Base-by-base conservation (phyloP, 108 stramenopile genomes). In the Pelagomonas calceolata region DNA sequence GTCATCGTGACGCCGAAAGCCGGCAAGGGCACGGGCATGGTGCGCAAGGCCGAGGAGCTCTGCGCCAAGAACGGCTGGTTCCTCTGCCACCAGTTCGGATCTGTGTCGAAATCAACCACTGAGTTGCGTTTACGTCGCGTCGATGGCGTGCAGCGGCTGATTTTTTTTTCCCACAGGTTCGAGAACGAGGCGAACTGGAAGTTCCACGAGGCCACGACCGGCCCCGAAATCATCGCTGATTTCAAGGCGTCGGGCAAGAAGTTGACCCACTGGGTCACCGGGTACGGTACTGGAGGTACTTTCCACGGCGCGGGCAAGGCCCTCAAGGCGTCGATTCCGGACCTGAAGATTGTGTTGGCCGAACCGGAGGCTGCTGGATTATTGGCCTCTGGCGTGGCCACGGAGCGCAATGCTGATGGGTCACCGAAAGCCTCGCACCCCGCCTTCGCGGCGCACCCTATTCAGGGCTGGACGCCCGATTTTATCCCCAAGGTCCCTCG, bases 401-500 rank as follows among this genome's bases (percentile, higher is more conserved):
- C 87, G 30, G 76, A 79, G 34, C 80, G 85, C 60, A 80, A 83
- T 63, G 71, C 75, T 32, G 85, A 87, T 65, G 88, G 88, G 4
- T 72, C 46, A 68, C 85, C 87, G 15, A 18, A 69, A 0, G 60
- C 29, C n/a, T 39, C 80, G 26, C 80, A 81, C 71, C 80, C 80
- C 10, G 80, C 75, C 21, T 81, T 75, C 45, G 18, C 45, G 34
- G 71, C 80, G 18, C 84, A 86, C 73, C 79, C 66, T 21, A 64
- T 79, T 21, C 71, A 77, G 88, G 91, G 69, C 86, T 88, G 91
- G 84, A 86, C 66, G 73, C 91, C 64, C 32, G 91, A 91, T 74
- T 89, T 91, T 63, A 91, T 91, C 77, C 89, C 91, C 26, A 74
- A 76, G 34, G 76, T n/a, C n/a, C n/a, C n/a, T n/a, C n/a, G n/a